phyloP scores from a whole-genome alignment of 495 filamentous ascomycete genomes.

The Tuber indicum region DNA sequence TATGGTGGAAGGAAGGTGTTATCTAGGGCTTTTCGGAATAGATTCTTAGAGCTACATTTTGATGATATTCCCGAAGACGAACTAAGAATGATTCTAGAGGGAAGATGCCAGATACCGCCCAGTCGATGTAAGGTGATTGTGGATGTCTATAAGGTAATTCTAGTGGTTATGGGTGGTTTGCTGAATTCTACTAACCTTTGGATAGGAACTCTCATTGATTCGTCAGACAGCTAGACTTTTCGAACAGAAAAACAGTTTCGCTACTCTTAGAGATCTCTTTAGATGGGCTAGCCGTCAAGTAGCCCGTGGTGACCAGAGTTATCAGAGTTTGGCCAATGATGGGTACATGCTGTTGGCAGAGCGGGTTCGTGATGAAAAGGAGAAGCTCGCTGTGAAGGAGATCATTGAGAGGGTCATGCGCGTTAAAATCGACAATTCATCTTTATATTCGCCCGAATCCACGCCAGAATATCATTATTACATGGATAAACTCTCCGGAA shows the following conservation, averaged over 20 bases:
- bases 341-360: slow-evolving; percentile 95
- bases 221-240: slow-evolving; percentile 86
- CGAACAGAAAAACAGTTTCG: slow-evolving; percentile 96
- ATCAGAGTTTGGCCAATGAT: slow-evolving; percentile 81
- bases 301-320: slow-evolving; percentile 75
- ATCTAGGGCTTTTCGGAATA: slow-evolving; percentile 89
- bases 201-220: slow-evolving; percentile 65
- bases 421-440: slow-evolving; percentile 65
- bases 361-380: slow-evolving; percentile 83
- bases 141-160: slow-evolving; percentile 64
- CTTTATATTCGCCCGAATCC: slow-evolving; percentile 57
- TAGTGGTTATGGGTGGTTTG: slow-evolving; percentile 18
- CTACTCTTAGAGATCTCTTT: slow-evolving; percentile 92
- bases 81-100: slow-evolving; percentile 83
- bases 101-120: slow-evolving; percentile 74
- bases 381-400: slow-evolving; percentile 72
- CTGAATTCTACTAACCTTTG: neutral
- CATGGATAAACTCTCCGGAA: slow-evolving; percentile 22
- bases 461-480: slow-evolving; percentile 54
- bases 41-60: slow-evolving; percentile 95
- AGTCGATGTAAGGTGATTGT: slow-evolving; percentile 89
- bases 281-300: slow-evolving; percentile 79
- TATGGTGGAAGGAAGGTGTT: slow-evolving; percentile 92
- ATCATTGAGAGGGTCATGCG: slow-evolving; percentile 92
- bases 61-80: slow-evolving; percentile 97